A percentile compares a stretch with the other conserved stretches of the same genome.
These are phyloP conservation scores for Ophiostoma angusticollis DNA, from an alignment of 2,329 filamentous ascomycete genomes.

Conservation along the genomic window DNA sequence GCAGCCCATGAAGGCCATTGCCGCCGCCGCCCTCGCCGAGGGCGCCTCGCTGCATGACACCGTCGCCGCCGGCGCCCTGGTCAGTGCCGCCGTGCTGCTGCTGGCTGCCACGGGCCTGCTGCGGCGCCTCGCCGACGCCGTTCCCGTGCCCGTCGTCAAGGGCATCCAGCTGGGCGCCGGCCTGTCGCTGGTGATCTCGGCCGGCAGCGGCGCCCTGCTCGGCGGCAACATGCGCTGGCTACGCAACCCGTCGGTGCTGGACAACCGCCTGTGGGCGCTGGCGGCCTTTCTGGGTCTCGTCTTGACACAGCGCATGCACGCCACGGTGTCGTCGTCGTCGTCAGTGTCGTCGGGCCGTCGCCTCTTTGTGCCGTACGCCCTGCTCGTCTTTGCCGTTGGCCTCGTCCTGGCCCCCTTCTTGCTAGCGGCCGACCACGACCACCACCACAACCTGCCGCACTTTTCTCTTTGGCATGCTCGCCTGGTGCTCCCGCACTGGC, in stretches of 20 bases:
- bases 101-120: constrained; percentile 73
- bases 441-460: constrained; percentile 28
- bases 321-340: constrained; percentile 17
- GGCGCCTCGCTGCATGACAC: constrained; percentile 55
- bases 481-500: constrained; percentile 29
- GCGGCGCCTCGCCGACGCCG: constrained; percentile 55
- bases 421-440: constrained; percentile 14
- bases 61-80: constrained; percentile 72
- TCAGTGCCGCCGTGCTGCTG: constrained; percentile 58
- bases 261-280: constrained; percentile 71
- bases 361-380: constrained; percentile 58
- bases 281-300: constrained; percentile 60
- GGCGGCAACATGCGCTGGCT: constrained; percentile 58
- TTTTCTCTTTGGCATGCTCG: constrained; percentile 49
- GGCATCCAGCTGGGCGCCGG: constrained; percentile 92
- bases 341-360: not conserved
- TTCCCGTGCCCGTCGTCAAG: constrained; percentile 80
- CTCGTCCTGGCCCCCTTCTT: constrained; percentile 45
- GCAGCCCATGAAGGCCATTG: constrained; percentile 82
- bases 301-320: constrained; percentile 47
- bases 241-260: constrained; percentile 41
- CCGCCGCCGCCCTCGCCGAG: constrained; percentile 70
- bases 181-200: constrained; percentile 66
- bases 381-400: constrained; percentile 57
- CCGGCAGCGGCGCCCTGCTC: constrained; percentile 54